Percentiles rank a stretch among this genome's conserved stretches.
Conservation (phyloP, 1,139 yeast species). For the Pichia sp. region DNA sequence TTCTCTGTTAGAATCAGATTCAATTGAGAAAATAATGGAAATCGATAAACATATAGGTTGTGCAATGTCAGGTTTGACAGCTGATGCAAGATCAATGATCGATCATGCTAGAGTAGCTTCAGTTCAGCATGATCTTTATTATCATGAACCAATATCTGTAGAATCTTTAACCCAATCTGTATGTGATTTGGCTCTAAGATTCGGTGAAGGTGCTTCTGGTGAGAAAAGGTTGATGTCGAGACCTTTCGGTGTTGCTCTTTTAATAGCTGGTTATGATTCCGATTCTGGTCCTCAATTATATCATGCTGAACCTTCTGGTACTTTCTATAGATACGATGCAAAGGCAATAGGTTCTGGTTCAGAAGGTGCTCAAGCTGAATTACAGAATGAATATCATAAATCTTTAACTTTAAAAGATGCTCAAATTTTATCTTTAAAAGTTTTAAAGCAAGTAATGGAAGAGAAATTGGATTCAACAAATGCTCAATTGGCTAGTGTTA, state of each 20-base stretch:
- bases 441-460: conserved; percentile 97
- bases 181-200: conserved; percentile 92
- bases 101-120: conserved; percentile 96
- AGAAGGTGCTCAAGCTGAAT: conserved; percentile 97
- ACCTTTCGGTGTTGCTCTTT: conserved; percentile 96
- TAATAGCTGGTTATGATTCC: conserved; percentile 89
- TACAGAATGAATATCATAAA: conserved; percentile 94
- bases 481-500: conserved; percentile 92
- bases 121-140: conserved; percentile 80
- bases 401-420: conserved; percentile 92
- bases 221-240: conserved; percentile 96
- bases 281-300: conserved; percentile 94
- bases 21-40: conserved; percentile 94
- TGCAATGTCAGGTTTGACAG: conserved; percentile 98
- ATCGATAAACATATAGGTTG: conserved; percentile 93
- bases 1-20: conserved; percentile 79
- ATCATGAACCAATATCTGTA: conserved; percentile 87
- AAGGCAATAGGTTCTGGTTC: conserved; percentile 98
- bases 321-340: conserved; percentile 95
- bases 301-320: conserved; percentile 99
- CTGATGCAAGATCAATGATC: conserved; percentile 97
- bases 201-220: conserved; percentile 98
- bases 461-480: conserved; percentile 93
- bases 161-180: conserved; percentile 95
- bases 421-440: conserved; percentile 80